phyloP scores from a whole-genome alignment of 495 filamentous ascomycete species.

The Penicillium riverlandense region DNA sequence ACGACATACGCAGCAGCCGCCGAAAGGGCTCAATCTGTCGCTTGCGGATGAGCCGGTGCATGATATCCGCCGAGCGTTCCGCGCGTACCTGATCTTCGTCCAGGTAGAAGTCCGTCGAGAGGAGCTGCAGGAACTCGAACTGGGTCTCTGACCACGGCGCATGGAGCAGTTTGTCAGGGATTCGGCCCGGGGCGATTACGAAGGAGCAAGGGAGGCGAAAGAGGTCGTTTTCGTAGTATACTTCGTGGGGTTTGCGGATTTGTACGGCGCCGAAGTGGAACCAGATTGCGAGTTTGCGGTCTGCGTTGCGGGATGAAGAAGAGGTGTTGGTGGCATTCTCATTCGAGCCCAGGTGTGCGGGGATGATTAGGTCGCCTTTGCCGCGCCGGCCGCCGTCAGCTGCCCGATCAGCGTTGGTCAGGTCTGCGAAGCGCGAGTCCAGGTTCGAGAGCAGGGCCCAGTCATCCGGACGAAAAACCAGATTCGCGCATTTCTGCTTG shows the following conservation, averaged over 20 bases:
- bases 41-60: slow-evolving; percentile 23
- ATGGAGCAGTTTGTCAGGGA: slow-evolving; percentile 35
- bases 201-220: slow-evolving; percentile 26
- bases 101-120: slow-evolving; percentile 26
- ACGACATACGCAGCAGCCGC: slow-evolving; percentile 19
- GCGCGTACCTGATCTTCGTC: slow-evolving; percentile 21
- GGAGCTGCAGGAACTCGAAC: slow-evolving; percentile 32
- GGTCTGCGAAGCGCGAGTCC: slow-evolving; percentile 12
- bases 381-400: slow-evolving; percentile 10
- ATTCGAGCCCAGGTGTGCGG: slow-evolving; percentile 1
- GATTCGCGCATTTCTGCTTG: slow-evolving; percentile 13
- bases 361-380: slow-evolving; percentile 26
- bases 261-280: slow-evolving; percentile 30
- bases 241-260: slow-evolving; percentile 16
- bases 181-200: slow-evolving; percentile 12
- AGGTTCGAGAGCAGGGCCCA: slow-evolving; percentile 9
- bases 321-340: not conserved
- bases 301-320: slow-evolving; percentile 2
- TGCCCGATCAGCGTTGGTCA: slow-evolving; percentile 11
- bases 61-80: slow-evolving; percentile 10
- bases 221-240: slow-evolving; percentile 20
- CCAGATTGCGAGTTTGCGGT: slow-evolving; percentile 27
- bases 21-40: slow-evolving; percentile 26
- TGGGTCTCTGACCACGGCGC: slow-evolving; percentile 37
- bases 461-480: slow-evolving; percentile 20